A percentile compares a stretch with the other conserved stretches of the same genome.
phyloP scores from a whole-genome alignment of 305 asterid species.

The Withania somnifera region DNA sequence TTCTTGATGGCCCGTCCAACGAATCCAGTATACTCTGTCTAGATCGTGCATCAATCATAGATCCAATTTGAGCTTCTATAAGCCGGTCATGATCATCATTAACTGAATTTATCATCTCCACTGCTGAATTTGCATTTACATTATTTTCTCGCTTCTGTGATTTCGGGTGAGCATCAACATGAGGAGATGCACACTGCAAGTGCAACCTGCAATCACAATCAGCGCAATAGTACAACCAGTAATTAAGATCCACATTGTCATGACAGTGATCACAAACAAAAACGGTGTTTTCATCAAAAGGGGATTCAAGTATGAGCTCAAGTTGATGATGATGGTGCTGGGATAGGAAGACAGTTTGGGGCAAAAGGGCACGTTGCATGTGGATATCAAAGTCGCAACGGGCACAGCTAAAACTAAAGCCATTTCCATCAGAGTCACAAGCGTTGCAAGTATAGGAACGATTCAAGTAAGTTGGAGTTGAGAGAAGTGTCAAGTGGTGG shows the following conservation, averaged over 20 bases:
- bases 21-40: too few species aligned
- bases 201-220: too few species aligned
- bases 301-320: not conserved
- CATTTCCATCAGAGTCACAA: conserved; percentile 13
- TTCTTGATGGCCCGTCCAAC: too few species aligned
- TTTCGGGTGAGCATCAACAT: too few species aligned
- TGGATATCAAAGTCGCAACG: conserved; percentile 1
- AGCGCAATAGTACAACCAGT: conserved; percentile 18
- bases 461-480: not conserved
- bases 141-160: too few species aligned
- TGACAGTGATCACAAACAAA: conserved; percentile 6
- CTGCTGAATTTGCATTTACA: too few species aligned
- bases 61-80: too few species aligned
- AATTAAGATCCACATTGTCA: not conserved
- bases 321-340: conserved; percentile 4
- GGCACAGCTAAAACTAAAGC: conserved; percentile 18
- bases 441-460: conserved; percentile 6
- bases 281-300: not conserved
- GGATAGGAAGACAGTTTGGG: not conserved
- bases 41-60: too few species aligned
- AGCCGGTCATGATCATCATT: too few species aligned
- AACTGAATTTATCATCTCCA: too few species aligned
- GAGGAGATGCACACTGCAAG: too few species aligned
- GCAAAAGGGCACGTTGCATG: conserved; percentile 12
- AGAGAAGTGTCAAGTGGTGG: conserved; percentile 17